Evolutionary conservation across 2,329 filamentous ascomycete genomes (phyloP), one percentile per base, ranked within the genome.

Genomic region (Metarhizium album): DNA sequence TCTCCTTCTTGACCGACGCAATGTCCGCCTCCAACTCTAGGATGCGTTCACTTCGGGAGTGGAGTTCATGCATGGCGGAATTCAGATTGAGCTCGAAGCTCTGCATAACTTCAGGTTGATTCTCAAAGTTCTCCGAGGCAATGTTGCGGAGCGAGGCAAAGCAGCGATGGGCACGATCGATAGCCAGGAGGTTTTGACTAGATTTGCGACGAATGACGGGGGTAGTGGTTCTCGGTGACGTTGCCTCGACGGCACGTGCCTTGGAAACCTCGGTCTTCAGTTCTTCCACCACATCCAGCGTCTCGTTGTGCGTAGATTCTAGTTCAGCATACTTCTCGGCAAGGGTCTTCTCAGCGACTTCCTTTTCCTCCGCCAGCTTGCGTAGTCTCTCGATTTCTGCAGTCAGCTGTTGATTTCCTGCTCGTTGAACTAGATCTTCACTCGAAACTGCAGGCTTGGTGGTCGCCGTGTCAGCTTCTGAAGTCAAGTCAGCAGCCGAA

Each of bases 1-100:
- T 95, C 67, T 98, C 93, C 72, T 90, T 95, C 73, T 88, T 93
- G 22, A 90, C 81, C 3, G 82, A 83, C 24, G 83, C 74, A 51
- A 96, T 80, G 58, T 95, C 91, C 5, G 83, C 82, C 67, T 98
- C 93, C 14, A 98, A 75, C 60, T 90, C 84, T 62, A 94, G 87
- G 49, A 96, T 90, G 27, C 90, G 83, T 65, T 97, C 90, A 38
- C 90, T 90, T 42, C 90, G 83, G 9, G 77, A 77, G 57, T 95
- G 86, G 33, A 98, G 75, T 64, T 98, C 93, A 59, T 93, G 87
- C 83, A 96, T 91, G 52, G 91, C 89, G 2, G 88, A 80, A 62
- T 93, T 93, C 42, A 98, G 73, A 63, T 95, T 94, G 46, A 93
- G 73, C 64, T 97, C 93, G 60, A 97, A 97, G 63, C 83, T 91